Base-by-base conservation (phyloP, 2,329 filamentous ascomycete species). In the Ophiocordyceps australis region DNA sequence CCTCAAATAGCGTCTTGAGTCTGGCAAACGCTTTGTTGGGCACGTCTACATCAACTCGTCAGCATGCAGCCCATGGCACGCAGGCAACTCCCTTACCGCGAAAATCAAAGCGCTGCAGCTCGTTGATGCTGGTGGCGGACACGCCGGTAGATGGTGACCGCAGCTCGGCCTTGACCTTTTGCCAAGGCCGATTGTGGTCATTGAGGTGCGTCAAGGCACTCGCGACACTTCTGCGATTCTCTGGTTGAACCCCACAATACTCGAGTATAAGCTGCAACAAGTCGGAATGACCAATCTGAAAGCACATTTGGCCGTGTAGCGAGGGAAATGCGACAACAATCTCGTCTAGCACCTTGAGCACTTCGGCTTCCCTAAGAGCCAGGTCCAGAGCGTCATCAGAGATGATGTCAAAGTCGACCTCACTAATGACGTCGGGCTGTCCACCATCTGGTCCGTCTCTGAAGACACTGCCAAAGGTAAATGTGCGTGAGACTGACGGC, bases 371-470 rank as follows among this genome's bases (percentile, higher is more conserved):
- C 41, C 92, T 91, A 29, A 94, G 50, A 2, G 83, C 76, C 23
- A 92, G 57, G 40, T 95, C 83, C 5, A 83, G 52, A 1, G 76
- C 75, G 37, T 85, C 74, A 23, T 70, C 66, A 1, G 83, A 86
- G n/a, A 93, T 66, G 31, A 98, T 83, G 49, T 98, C 89, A 46
- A 95, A 98, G 46, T 95, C 85, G 3, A 91, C 85, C 44, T 95
- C 89, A 8, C 80, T 77, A 44, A 81, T 77, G 40, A 75, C 77
- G 29, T 66, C 65, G 6, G 89, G 89, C 37, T 92, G 79, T 3
- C 81, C 79, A 7, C 81, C 83, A 28, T 73, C 74, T 25, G 72
- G 61, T 23, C 67, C 73, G 35, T 91, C 79, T 21, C 89, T 70
- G 43, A 82, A 95, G 2, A 95, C 83, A 18, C 65, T 75, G 6